Base-by-base conservation (phyloP, 148 eudicot species). In the Beta vulgaris region DNA sequence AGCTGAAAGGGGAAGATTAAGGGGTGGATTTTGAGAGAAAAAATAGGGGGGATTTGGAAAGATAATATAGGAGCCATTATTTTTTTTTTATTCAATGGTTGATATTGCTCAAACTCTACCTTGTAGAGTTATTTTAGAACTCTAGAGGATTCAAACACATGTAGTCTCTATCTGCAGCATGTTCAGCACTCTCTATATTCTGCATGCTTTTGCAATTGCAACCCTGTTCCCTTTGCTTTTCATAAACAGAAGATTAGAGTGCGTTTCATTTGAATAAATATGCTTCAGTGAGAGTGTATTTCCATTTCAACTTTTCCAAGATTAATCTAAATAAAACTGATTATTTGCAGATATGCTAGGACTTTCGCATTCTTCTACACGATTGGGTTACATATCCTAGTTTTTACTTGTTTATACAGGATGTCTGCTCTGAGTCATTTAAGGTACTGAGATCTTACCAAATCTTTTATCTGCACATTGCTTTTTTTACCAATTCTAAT, bases 361-460 rank as follows among this genome's bases (percentile, higher is more conserved):
- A 88, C 97, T 37, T 92, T 96, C 69, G 98, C 88, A 21, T 96
- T 96, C 84, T 96, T 96, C 91, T 96, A 96, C 82, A 92, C 98
- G 25, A 96, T 96, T 44, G 99, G 99, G 77, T 84, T 96, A 84
- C 99, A 96, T 83, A 26, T 89, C 71, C 84, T 96, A 66, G 99
- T 96, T 15, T 96, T 96, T 80, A 89, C 97, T n/a, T 96, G 99
- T 73, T 88, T 96, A 23, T 96, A 96, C 82, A 87, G 93, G 83
- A 96, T 96, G 99, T 92, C 98, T 55, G 91, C 99, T 58, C 85
- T 89, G 60, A 96, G 99, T 87, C 85, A 96, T 86, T 85, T 96
- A 73, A 96, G 99, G 99, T 95, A 87, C 62, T 62, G 37, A 31
- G 26, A 6, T 43, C 68, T 40, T 2, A n/a, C 18, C 29, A 9